A percentile compares a stretch with the other conserved stretches of the same genome.
These are phyloP conservation scores for Oryza longistaminata DNA, from an alignment of 176 grass and related monocot species.

Conservation along the genomic window DNA sequence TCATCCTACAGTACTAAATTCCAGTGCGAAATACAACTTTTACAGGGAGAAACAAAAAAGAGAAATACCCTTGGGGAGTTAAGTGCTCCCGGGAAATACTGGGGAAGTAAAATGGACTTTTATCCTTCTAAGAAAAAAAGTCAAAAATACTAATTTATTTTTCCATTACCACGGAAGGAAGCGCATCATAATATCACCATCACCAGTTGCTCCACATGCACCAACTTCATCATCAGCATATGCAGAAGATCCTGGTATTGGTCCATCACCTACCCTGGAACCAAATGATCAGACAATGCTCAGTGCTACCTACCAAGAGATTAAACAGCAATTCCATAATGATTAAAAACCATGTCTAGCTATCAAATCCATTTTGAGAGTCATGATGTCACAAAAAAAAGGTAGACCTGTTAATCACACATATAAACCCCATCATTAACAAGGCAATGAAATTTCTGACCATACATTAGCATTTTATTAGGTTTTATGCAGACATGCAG, in stretches of 20 bases:
- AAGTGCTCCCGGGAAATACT: no score
- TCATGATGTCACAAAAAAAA: neutral
- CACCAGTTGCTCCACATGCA: slow-evolving; percentile 88
- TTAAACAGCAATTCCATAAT: slow-evolving; percentile 1
- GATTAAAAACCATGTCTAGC: neutral
- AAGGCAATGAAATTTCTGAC: neutral
- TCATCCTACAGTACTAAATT: no score
- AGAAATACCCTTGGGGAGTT: no score
- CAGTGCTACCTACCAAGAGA: slow-evolving; percentile 1
- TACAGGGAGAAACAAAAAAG: no score
- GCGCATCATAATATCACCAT: slow-evolving; percentile 99
- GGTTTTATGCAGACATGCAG: neutral
- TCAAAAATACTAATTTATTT: neutral
- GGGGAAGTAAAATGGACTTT: no score
- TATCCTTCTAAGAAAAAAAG: no score
- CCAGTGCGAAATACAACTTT: no score
- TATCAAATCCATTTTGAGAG: neutral
- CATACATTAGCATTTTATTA: neutral
- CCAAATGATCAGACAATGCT: slow-evolving; percentile 24
- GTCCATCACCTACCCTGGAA: slow-evolving; percentile 92
- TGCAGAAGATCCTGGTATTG: slow-evolving; percentile 80
- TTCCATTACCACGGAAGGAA: slow-evolving; percentile 84
- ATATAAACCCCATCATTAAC: neutral
- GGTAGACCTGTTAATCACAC: neutral
- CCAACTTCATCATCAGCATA: slow-evolving; percentile 90